Conservation (phyloP, 441 rosid genomes). For the Corymbia calophylla region DNA sequence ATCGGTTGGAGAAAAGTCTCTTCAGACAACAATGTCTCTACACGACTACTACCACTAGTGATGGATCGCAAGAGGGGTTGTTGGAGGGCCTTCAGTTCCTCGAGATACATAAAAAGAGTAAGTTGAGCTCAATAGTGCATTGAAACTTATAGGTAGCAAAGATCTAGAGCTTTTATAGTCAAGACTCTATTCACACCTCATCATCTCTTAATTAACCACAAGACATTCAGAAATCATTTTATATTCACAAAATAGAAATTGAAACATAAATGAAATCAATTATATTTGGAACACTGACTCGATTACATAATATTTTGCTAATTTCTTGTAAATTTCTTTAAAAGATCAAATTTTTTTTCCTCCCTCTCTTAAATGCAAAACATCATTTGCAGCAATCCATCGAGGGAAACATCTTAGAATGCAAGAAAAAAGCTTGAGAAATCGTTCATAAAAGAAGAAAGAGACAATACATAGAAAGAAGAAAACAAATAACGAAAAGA, state of each 20-base stretch:
- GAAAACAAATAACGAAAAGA: neutral
- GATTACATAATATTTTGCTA: neutral
- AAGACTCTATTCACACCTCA: accelerated
- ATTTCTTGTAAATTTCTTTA: neutral
- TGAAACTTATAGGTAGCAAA: accelerated
- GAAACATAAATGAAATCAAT: neutral
- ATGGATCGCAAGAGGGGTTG: accelerated
- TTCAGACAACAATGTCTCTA: accelerated
- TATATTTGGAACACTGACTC: neutral
- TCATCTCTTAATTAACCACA: neutral
- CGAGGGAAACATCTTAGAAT: neutral
- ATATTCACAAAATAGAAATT: accelerated
- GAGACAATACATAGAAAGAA: too few relatives aligned
- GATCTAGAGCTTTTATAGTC: neutral
- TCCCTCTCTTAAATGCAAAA: neutral
- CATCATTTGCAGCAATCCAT: neutral
- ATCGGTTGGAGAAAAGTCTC: neutral
- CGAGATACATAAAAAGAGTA: neutral
- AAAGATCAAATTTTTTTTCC: accelerated
- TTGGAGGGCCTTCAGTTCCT: neutral
- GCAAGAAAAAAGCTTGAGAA: neutral
- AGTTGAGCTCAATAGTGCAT: accelerated
- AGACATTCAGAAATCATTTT: neutral
- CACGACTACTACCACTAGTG: accelerated
- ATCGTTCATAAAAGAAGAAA: neutral